Base-by-base conservation (phyloP, 768 basidiomycete genomes). In the Boletus pseudopeckii region DNA sequence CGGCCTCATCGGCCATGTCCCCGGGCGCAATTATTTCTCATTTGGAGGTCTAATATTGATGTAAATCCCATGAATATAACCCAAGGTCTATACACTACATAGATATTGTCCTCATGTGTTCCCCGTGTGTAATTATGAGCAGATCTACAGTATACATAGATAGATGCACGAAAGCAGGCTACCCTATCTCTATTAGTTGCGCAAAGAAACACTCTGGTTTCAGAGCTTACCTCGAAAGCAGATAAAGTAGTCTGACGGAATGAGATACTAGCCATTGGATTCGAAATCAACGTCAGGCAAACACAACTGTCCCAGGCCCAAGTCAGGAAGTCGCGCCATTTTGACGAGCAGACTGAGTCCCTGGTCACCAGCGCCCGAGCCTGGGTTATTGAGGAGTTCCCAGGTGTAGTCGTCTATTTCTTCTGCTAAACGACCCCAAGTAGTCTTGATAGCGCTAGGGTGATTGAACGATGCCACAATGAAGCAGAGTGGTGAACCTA, bases 401-500 rank as follows among this genome's bases (percentile, higher is more conserved):
- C 88, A 90, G 0, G 84, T 79, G 30, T 65, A 61, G 38, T 88
- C 84, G 56, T 84, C 81, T 53, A 91, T 81, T 58, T 90, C 86
- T 45, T 85, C 82, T 8, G 77, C 85, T 60, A 75, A 78, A 13
- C 78, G 75, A 0, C 89, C 89, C 86, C 87, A 90, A 0, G 84
- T 78, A 2, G 77, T 76, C 63, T 79, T 82, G 28, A 88, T 85
- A 7, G 81, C 82, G 0, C 70, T 72, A 0, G 86, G 85, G 59
- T 82, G 82, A 63, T 78, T 79, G 69, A 82, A 83, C 0, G 82
- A 81, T 7, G 88, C 86, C 38, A 88, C 71, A 24, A 89, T 77
- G 66, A 90, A 91, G 69, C 89, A 91, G 32, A 91, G 71, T 0
- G 86, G 78, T 0, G 89, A 91, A 63, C 88, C 88, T 90, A 55